These are phyloP conservation scores for Aspergillus diversus DNA, from an alignment of 495 filamentous ascomycete species.

Conservation along the genomic window DNA sequence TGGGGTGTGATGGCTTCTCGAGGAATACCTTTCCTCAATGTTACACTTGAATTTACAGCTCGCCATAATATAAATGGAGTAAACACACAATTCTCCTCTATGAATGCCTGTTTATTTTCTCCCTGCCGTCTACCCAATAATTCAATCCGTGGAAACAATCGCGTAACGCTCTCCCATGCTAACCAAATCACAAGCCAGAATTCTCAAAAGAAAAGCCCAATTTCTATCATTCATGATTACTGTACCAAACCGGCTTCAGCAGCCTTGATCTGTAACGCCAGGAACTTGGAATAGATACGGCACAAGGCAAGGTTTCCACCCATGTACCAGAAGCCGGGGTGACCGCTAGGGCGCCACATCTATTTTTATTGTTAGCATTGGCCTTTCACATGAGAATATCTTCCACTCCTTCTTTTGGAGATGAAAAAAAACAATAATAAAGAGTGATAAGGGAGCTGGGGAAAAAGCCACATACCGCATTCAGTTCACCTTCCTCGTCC, in stretches of 20 bases:
- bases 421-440: conserved; percentile 1
- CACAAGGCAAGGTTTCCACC: conserved; percentile 77
- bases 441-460: neutral
- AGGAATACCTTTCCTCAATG: too few relatives aligned
- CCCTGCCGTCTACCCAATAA: too few relatives aligned
- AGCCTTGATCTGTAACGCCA: conserved; percentile 78
- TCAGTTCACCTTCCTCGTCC: conserved; percentile 75
- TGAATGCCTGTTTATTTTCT: too few relatives aligned
- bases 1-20: too few relatives aligned
- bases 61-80: too few relatives aligned
- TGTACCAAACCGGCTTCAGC: conserved; percentile 53
- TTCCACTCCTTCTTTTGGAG: too few relatives aligned
- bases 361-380: conserved; percentile 25
- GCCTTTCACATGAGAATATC: neutral
- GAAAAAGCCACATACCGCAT: conserved; percentile 35
- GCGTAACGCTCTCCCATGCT: too few relatives aligned
- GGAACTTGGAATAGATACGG: conserved; percentile 68
- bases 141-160: too few relatives aligned
- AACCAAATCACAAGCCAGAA: too few relatives aligned
- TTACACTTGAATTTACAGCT: too few relatives aligned
- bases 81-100: too few relatives aligned
- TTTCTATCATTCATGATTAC: neutral
- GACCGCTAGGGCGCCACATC: conserved; percentile 74
- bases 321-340: conserved; percentile 79
- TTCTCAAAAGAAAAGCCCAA: neutral